Percentiles rank a stretch among this genome's conserved stretches.
Evolutionary conservation across 2,329 filamentous ascomycete species (phyloP).

Genomic region (Elsinoe fawcettii): DNA sequence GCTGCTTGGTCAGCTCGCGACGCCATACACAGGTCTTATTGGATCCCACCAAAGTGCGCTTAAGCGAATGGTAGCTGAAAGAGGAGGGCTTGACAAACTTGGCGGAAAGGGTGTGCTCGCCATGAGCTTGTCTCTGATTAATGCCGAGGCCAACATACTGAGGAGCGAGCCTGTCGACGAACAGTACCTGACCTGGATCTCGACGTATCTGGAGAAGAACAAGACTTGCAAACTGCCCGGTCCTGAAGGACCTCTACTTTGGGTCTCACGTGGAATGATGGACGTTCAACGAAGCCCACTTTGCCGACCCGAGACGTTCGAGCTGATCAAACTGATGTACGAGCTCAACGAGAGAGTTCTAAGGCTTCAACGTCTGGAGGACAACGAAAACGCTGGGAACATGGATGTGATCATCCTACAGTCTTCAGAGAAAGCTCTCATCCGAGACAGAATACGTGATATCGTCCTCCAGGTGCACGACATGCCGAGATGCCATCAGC

Average conservation of each 20-base stretch:
- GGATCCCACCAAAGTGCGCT: slow-evolving; percentile 25
- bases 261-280: not conserved
- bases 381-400: not conserved
- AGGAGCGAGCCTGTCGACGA: not conserved
- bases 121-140: slow-evolving; percentile 11
- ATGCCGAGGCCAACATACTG: slow-evolving; percentile 5
- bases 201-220: slow-evolving; percentile 3
- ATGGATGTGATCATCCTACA: not conserved
- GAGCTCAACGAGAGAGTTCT: slow-evolving; percentile 1
- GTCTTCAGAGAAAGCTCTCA: not conserved
- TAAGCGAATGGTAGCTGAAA: slow-evolving; percentile 23
- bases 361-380: not conserved
- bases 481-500: not conserved
- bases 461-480: not conserved
- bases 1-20: slow-evolving; percentile 28
- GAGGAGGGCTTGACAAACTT: slow-evolving; percentile 26
- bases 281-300: not conserved
- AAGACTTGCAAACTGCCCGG: not conserved
- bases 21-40: slow-evolving; percentile 22
- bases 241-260: slow-evolving; percentile 5
- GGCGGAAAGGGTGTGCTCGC: slow-evolving; percentile 21
- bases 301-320: not conserved
- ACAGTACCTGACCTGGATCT: slow-evolving; percentile 2
- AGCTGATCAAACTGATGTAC: not conserved
- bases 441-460: not conserved